phyloP scores from a whole-genome alignment of 805 yeast genomes.

The Metschnikowia gelsemii region DNA sequence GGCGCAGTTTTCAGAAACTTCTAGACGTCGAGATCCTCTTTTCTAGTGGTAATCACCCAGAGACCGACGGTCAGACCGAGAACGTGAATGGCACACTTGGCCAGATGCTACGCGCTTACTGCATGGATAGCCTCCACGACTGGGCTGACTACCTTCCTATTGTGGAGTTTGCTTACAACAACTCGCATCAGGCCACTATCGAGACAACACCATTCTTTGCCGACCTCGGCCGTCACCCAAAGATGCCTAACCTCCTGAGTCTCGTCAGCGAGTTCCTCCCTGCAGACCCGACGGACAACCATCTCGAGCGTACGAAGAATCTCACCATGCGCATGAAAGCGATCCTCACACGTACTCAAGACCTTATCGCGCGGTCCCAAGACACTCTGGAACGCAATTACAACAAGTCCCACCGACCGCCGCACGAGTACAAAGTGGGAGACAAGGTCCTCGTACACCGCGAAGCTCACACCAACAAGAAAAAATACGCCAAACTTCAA shows the following conservation, averaged over 20 bases:
- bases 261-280: background rate
- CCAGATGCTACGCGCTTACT: slow-evolving; percentile 1
- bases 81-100: background rate
- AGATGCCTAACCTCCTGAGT: background rate
- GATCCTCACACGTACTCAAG: background rate
- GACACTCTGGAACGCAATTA: background rate
- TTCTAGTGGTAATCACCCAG: slow-evolving; percentile 1
- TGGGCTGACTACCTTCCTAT: background rate
- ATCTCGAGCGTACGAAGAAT: too few relatives aligned
- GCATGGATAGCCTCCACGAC: background rate
- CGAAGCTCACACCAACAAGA: background rate
- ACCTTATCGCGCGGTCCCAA: background rate
- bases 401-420: background rate
- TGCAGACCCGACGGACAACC: too few relatives aligned
- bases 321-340: background rate
- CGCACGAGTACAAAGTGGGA: background rate
- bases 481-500: background rate
- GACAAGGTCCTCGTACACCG: background rate
- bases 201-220: background rate
- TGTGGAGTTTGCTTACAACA: slow-evolving; percentile 1
- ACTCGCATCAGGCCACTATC: background rate
- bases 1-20: background rate
- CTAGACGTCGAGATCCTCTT: background rate
- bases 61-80: slow-evolving; percentile 6
- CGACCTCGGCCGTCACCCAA: slow-evolving; percentile 1